Base-by-base conservation (phyloP, 2,329 filamentous ascomycete genomes). In the Pseudogymnoascus destructans region DNA sequence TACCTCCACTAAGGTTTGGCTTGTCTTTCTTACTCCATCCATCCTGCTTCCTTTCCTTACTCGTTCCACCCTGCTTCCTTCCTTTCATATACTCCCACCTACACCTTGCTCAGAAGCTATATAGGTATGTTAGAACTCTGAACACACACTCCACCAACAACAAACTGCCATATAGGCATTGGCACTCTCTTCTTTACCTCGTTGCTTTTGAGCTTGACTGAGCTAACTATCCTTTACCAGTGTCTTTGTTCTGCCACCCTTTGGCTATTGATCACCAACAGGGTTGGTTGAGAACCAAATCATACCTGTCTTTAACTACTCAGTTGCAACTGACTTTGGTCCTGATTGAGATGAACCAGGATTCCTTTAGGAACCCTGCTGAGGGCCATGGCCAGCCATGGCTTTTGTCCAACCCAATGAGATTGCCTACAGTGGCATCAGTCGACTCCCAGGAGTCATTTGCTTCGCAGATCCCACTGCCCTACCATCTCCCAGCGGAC, bases 391-490 rank as follows among this genome's bases (percentile, higher is more conserved):
- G 46, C 25, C 46, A 52, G 23, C 46, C 25, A 52, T 52, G 46
- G 46, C 5, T 8, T 32, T 30, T 30, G 8, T 30, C 25, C 3
- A 32, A 52, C 15, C 46, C 9, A 56, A 9, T 25, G 32, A 56
- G 30, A 13, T 11, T 36, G n/a, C 35, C 54, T 5, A n/a, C 17
- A n/a, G 9, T 35, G 11, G 32, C 19, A 15, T 62, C 61, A 4
- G 61, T 58, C 15, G 58, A 33, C 33, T 66, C 64, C 8, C 57
- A 62, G 40, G 63, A 65, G n/a, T 65, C 63, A 8, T 52, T 67
- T 23, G 49, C 58, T 11, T 66, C 65, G 0, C 66, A 67, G 42
- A 58, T 64, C 3, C 66, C 66, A 10, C 38, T 63, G 10, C 54
- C 63, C 9, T 67, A 62, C 36, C 61, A 67, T 52, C 49, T 63